Evolutionary conservation across 2,329 filamentous ascomycete genomes (phyloP).

Genomic region (Fusarium euwallaceae): DNA sequence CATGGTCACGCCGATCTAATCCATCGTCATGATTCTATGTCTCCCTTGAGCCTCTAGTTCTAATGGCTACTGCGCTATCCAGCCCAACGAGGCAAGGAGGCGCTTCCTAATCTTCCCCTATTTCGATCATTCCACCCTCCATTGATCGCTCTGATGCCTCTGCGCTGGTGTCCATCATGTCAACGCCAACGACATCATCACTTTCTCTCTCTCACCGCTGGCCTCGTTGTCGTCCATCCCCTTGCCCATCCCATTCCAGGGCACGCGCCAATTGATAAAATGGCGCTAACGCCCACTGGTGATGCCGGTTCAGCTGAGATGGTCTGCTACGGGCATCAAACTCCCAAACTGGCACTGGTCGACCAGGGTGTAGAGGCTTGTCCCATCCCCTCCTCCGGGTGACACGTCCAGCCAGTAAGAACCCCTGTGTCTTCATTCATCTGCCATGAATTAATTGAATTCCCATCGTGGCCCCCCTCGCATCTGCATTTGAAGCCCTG

Average conservation of each 20-base stretch:
- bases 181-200: slow-evolving; percentile 35
- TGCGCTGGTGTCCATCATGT: slow-evolving; percentile 9
- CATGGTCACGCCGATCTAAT: slow-evolving; percentile 29
- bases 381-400: slow-evolving; percentile 8
- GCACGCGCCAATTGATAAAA: slow-evolving; percentile 20
- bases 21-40: slow-evolving; percentile 7
- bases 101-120: slow-evolving; percentile 17
- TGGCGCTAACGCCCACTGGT: slow-evolving; percentile 30
- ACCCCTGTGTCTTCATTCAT: slow-evolving; percentile 26
- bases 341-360: slow-evolving; percentile 19
- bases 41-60: neutral
- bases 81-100: slow-evolving; percentile 13
- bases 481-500: slow-evolving; percentile 4
- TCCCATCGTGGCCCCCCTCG: slow-evolving; percentile 18
- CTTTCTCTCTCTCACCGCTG: slow-evolving; percentile 5
- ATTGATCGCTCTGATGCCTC: slow-evolving; percentile 6
- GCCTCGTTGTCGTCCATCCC: neutral
- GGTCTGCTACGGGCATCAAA: slow-evolving; percentile 26
- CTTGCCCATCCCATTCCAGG: slow-evolving; percentile 31
- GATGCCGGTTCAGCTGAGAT: slow-evolving; percentile 49
- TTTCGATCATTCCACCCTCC: slow-evolving; percentile 31
- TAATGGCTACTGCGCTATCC: neutral
- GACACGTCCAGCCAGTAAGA: slow-evolving; percentile 27
- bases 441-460: slow-evolving; percentile 35
- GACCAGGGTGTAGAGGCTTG: slow-evolving; percentile 8